Evolutionary conservation across 352 stramenopile genomes (phyloP).

Genomic region (Pythium biforme): DNA sequence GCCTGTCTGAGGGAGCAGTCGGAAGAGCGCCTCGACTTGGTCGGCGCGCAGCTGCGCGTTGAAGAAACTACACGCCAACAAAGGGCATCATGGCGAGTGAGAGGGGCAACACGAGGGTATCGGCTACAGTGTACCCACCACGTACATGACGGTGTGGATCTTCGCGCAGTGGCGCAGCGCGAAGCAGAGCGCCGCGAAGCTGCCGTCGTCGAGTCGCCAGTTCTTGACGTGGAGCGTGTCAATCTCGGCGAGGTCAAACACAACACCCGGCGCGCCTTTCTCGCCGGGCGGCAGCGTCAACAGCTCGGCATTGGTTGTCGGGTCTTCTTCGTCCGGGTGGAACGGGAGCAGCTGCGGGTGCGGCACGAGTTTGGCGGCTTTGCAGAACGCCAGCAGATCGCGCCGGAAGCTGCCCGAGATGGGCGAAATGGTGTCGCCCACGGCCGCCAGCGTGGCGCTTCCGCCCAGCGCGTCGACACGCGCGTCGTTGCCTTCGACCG

Average conservation of each 20-base stretch:
- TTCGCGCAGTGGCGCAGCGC: slow-evolving; percentile 41
- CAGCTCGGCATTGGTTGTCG: slow-evolving; percentile 29
- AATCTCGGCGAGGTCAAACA: slow-evolving; percentile 64
- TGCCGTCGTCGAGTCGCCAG: slow-evolving; percentile 67
- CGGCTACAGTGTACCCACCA: background rate
- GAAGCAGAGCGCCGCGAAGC: slow-evolving; percentile 53
- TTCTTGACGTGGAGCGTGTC: slow-evolving; percentile 57
- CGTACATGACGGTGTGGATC: slow-evolving; percentile 59
- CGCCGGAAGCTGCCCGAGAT: slow-evolving; percentile 43
- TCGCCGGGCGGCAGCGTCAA: slow-evolving; percentile 5
- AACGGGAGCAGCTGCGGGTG: slow-evolving; percentile 65
- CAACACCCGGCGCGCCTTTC: background rate
- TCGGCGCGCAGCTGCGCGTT: slow-evolving; percentile 50
- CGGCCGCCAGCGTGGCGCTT: slow-evolving; percentile 22
- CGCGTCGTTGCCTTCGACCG: slow-evolving; percentile 41
- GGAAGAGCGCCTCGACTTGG: slow-evolving; percentile 52
- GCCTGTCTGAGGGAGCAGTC: slow-evolving; percentile 44
- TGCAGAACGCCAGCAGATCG: slow-evolving; percentile 65
- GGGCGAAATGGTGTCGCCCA: slow-evolving; percentile 15
- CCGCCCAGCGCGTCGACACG: slow-evolving; percentile 21
- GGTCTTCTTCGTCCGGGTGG: slow-evolving; percentile 62
- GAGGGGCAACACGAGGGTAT: too few relatives aligned
- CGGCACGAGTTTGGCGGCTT: slow-evolving; percentile 45
- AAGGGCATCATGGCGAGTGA: too few relatives aligned
- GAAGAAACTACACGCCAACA: slow-evolving; percentile 70